phyloP scores from a whole-genome alignment of 2,329 filamentous ascomycete genomes.

The Alternaria arbusti region DNA sequence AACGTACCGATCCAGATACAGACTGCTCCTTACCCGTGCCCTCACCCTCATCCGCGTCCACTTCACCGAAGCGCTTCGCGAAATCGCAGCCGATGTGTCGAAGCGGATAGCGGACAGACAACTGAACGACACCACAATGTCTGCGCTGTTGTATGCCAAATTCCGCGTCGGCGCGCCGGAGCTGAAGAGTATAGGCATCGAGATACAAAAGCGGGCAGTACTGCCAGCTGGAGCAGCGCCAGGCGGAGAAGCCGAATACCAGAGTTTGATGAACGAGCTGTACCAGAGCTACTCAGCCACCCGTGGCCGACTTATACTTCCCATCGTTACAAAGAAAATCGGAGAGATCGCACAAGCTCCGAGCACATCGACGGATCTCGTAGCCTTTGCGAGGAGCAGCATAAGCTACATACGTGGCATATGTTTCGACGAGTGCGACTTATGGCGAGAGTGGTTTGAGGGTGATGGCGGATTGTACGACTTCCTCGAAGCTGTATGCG shows the following conservation, averaged over 20 bases:
- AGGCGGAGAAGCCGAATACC: conserved; percentile 67
- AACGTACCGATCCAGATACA: conserved; percentile 85
- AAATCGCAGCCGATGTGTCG: conserved; percentile 66
- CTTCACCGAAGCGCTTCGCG: conserved; percentile 68
- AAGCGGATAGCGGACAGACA: conserved; percentile 70
- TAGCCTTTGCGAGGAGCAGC: conserved; percentile 67
- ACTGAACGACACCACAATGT: conserved; percentile 74
- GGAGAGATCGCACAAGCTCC: conserved; percentile 63
- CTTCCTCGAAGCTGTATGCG: conserved; percentile 70
- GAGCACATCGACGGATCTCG: conserved; percentile 67
- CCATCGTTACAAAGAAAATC: conserved; percentile 68
- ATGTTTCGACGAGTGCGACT: conserved; percentile 70
- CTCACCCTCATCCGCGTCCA: conserved; percentile 71
- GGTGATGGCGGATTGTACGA: conserved; percentile 68
- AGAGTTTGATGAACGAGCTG: conserved; percentile 69
- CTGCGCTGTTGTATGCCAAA: conserved; percentile 73
- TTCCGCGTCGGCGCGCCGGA: conserved; percentile 71
- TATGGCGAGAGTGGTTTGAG: conserved; percentile 72
- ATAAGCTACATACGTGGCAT: conserved; percentile 71
- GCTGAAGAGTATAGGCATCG: conserved; percentile 69
- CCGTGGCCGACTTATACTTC: conserved; percentile 64
- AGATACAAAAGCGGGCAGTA: conserved; percentile 71
- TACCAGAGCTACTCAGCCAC: conserved; percentile 69
- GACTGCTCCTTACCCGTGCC: conserved; percentile 75
- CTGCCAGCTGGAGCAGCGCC: conserved; percentile 65